Evolutionary conservation across 2,329 filamentous ascomycete genomes (phyloP).

Genomic region (Hypoxylon sp.): DNA sequence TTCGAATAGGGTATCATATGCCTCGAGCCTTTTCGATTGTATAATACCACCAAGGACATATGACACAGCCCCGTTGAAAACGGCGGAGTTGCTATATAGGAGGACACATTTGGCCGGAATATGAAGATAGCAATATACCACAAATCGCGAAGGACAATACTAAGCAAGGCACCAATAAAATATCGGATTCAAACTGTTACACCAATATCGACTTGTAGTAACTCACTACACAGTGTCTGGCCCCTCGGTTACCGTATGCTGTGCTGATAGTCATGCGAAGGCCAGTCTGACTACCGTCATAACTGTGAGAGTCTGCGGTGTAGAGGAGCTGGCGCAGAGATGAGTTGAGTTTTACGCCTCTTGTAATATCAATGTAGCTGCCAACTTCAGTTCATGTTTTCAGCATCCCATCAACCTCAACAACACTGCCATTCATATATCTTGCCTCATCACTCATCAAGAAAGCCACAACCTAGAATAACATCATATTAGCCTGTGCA

Average conservation of each 20-base stretch:
- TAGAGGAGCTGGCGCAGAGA: not conserved
- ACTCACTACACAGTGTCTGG: not conserved
- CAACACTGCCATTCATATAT: conserved; percentile 68
- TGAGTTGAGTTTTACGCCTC: not conserved
- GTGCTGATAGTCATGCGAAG: not conserved
- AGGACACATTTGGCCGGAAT: not conserved
- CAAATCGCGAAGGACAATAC: not conserved
- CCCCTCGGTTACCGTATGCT: not conserved
- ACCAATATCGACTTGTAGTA: not conserved
- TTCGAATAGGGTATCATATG: not conserved
- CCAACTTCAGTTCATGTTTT: conserved; percentile 29
- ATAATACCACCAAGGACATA: not conserved
- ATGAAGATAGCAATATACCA: not conserved
- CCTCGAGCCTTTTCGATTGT: not conserved
- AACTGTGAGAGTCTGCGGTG: not conserved
- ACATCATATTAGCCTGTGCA: conserved; percentile 16
- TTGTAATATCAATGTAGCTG: not conserved
- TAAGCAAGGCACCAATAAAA: not conserved
- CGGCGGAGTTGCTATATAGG: not conserved
- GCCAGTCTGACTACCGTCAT: not conserved
- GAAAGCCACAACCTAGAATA: conserved; percentile 60
- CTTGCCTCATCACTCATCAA: conserved; percentile 48
- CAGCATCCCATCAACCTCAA: conserved; percentile 62
- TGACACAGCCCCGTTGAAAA: not conserved
- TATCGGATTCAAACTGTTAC: not conserved